Percentiles rank a stretch among this genome's conserved stretches.
Conservation (phyloP, 257 asterid species). For the Capsicum chinense region DNA sequence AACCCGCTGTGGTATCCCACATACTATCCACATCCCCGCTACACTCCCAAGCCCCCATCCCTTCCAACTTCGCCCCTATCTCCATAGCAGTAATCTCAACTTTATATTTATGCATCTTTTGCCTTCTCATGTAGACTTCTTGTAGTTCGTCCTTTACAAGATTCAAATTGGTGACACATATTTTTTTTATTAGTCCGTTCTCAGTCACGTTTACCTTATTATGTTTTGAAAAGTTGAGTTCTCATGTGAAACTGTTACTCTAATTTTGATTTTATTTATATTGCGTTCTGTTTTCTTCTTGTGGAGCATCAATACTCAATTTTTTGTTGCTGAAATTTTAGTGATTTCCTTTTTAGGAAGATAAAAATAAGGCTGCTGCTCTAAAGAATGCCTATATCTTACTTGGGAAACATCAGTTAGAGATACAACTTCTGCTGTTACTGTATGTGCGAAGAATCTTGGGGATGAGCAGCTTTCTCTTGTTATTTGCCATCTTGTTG, state of each 20-base stretch:
- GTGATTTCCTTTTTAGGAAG: slow-evolving; percentile 62
- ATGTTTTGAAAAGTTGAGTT: neutral
- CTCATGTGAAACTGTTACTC: slow-evolving; percentile 23
- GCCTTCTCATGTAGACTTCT: neutral
- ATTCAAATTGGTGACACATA: slow-evolving; percentile 1
- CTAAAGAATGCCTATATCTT: slow-evolving; percentile 92
- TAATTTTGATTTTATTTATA: slow-evolving; percentile 30
- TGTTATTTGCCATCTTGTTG: slow-evolving; percentile 88
- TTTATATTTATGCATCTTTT: neutral
- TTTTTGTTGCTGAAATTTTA: slow-evolving; percentile 22
- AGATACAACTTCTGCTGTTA: slow-evolving; percentile 88
- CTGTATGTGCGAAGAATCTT: slow-evolving; percentile 87
- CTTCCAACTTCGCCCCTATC: no score
- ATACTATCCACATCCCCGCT: no score
- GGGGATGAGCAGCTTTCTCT: slow-evolving; percentile 98
- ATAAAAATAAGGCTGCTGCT: slow-evolving; percentile 92
- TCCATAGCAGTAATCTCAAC: neutral
- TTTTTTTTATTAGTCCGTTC: neutral
- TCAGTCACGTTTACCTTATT: neutral
- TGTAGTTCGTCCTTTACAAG: neutral
- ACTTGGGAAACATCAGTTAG: slow-evolving; percentile 94
- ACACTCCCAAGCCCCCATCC: no score
- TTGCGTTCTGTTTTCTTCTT: slow-evolving; percentile 25
- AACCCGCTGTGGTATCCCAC: no score
- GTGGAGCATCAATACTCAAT: neutral